A percentile compares a stretch with the other conserved stretches of the same genome.
Evolutionary conservation across 805 yeast species (phyloP).

Genomic region (Priceomyces haplophilus): DNA sequence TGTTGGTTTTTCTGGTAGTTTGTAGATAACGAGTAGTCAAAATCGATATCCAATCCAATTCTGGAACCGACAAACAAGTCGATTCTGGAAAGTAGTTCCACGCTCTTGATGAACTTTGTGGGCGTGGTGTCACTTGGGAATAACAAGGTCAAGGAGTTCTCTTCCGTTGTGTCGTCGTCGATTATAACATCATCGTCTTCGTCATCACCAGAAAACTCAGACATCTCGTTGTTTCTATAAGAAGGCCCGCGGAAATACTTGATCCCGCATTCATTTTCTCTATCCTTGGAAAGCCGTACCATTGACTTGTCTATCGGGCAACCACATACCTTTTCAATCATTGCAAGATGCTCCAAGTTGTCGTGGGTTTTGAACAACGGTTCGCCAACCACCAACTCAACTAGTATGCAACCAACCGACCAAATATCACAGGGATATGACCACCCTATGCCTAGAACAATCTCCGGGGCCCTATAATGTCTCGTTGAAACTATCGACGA

Average conservation of each 20-base stretch:
- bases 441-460: slow-evolving; percentile 94
- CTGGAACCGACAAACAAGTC: slow-evolving; percentile 44
- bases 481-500: slow-evolving; percentile 89
- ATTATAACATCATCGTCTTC: slow-evolving; percentile 24
- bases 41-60: slow-evolving; percentile 38
- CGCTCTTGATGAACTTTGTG: slow-evolving; percentile 35
- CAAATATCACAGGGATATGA: slow-evolving; percentile 95
- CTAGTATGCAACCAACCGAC: slow-evolving; percentile 92
- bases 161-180: slow-evolving; percentile 28
- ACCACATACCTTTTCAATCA: slow-evolving; percentile 83
- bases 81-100: slow-evolving; percentile 39
- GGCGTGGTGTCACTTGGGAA: slow-evolving; percentile 42
- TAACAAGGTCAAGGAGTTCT: slow-evolving; percentile 25
- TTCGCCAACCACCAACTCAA: slow-evolving; percentile 89
- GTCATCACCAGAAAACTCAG: slow-evolving; percentile 7
- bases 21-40: slow-evolving; percentile 35
- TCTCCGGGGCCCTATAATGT: slow-evolving; percentile 96
- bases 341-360: slow-evolving; percentile 87
- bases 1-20: slow-evolving; percentile 38
- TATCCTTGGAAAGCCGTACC: slow-evolving; percentile 32
- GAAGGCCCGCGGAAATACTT: slow-evolving; percentile 33
- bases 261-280: slow-evolving; percentile 40
- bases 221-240: slow-evolving; percentile 10
- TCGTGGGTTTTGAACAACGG: slow-evolving; percentile 95
- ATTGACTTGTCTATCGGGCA: slow-evolving; percentile 44